Evolutionary conservation across 768 basidiomycete genomes (phyloP).

Genomic region (Dentipellis sp.): DNA sequence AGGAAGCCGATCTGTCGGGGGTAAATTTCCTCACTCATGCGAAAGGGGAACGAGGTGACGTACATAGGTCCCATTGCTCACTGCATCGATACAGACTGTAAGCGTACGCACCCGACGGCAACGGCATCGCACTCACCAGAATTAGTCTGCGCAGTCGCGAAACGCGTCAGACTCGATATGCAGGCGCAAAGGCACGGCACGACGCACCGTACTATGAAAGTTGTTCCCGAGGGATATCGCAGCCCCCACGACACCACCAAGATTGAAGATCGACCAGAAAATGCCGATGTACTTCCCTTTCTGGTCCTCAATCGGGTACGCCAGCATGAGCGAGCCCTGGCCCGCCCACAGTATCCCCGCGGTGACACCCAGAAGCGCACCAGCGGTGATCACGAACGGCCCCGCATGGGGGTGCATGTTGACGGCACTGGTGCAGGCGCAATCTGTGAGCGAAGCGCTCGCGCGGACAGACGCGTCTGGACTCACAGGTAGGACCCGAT

Average conservation of each 20-base stretch:
- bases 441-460: neutral
- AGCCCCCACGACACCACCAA: conserved; percentile 73
- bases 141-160: conserved; percentile 18
- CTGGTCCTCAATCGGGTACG: conserved; percentile 72
- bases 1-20: conserved; percentile 60
- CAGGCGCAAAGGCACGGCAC: neutral
- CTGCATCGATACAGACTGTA: conserved; percentile 22
- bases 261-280: conserved; percentile 81
- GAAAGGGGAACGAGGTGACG: conserved; percentile 13
- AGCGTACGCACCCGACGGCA: neutral
- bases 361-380: conserved; percentile 66
- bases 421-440: conserved; percentile 34
- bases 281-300: conserved; percentile 72
- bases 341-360: conserved; percentile 73
- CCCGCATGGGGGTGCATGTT: conserved; percentile 59
- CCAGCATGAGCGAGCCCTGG: conserved; percentile 78
- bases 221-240: conserved; percentile 68
- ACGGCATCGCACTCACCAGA: conserved; percentile 19
- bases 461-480: neutral
- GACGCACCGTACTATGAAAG: conserved; percentile 47
- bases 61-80: conserved; percentile 70
- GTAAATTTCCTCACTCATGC: neutral
- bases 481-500: conserved; percentile 65
- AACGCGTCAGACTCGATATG: neutral
- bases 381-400: conserved; percentile 60